Conservation (phyloP, 441 rosid species). For the Euphorbia celastroides region DNA sequence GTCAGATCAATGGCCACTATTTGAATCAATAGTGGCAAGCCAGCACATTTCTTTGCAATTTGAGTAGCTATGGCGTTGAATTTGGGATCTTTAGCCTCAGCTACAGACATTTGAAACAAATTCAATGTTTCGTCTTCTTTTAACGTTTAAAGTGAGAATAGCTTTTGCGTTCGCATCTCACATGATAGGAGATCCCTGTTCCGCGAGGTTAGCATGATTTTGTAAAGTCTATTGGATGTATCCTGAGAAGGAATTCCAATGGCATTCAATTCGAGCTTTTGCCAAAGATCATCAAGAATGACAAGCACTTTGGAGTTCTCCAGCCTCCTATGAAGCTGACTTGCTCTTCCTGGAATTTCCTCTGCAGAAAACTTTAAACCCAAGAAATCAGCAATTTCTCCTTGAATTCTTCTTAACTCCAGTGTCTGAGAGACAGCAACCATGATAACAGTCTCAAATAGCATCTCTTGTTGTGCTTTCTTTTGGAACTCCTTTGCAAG, state of each 20-base stretch:
- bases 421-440: neutral
- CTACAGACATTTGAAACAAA: neutral
- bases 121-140: neutral
- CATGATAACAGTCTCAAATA: neutral
- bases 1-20: neutral
- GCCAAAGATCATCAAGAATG: conserved; percentile 24
- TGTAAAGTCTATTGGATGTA: neutral
- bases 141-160: neutral
- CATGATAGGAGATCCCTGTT: neutral
- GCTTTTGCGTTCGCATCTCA: neutral
- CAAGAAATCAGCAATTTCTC: conserved; percentile 1
- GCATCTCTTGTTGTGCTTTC: neutral
- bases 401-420: too few species aligned
- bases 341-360: conserved; percentile 1
- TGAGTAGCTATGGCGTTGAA: neutral
- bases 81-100: neutral
- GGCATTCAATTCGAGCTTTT: neutral
- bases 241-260: neutral
- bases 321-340: neutral
- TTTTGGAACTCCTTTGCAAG: neutral
- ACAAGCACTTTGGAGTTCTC: conserved; percentile 12
- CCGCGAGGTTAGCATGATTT: conserved; percentile 9
- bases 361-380: conserved; percentile 9
- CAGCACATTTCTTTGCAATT: too few species aligned
- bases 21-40: neutral